Conservation (phyloP, 169 alveolate species). For the Plasmodium adleri region DNA sequence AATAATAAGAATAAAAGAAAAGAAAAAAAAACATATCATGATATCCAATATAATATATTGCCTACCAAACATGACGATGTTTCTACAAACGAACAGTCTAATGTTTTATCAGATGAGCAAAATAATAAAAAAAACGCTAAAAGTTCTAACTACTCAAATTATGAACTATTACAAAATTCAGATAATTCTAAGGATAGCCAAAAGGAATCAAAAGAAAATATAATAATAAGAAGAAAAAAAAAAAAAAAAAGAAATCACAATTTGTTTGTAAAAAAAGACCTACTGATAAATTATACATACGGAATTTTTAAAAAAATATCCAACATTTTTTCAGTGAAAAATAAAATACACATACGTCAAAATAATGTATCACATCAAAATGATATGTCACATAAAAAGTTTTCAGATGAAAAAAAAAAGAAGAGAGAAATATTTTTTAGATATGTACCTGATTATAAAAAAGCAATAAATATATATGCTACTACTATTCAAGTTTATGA, state of each 20-base stretch:
- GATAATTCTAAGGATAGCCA: not conserved
- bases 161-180: not conserved
- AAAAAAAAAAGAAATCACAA: slow-evolving; percentile 1
- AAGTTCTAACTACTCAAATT: not conserved
- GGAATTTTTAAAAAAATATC: too few relatives aligned
- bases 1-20: not conserved
- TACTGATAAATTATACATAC: too few relatives aligned
- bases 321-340: too few relatives aligned
- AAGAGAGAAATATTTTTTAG: slow-evolving; percentile 34
- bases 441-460: slow-evolving; percentile 30
- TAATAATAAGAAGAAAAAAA: not conserved
- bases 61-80: too few relatives aligned
- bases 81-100: too few relatives aligned
- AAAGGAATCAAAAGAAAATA: not conserved
- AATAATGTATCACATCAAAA: too few relatives aligned
- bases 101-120: not conserved
- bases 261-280: not conserved
- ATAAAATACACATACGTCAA: too few relatives aligned
- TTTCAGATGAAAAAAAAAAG: not conserved
- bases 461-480: slow-evolving; percentile 11
- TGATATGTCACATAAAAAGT: too few relatives aligned
- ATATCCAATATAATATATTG: too few relatives aligned
- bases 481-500: slow-evolving; percentile 53
- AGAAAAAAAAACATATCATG: not conserved
- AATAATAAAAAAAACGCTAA: not conserved